Conservation (phyloP, 2,329 filamentous ascomycete genomes). For the Periconia macrospinosa region DNA sequence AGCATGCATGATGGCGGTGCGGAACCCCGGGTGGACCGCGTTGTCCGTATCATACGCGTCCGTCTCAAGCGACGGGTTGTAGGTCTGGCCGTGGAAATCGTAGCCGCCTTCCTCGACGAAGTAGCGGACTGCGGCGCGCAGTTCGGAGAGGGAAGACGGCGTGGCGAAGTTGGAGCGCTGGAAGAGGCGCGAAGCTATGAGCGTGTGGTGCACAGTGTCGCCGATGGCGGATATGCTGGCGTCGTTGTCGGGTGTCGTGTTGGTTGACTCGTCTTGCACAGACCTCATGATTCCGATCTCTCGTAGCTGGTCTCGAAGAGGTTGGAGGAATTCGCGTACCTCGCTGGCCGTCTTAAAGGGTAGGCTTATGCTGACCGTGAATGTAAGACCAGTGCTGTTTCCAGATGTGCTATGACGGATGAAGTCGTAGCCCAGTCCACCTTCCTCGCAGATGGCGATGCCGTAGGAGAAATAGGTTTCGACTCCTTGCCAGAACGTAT, state of each 20-base stretch:
- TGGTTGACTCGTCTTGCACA: conserved; percentile 1
- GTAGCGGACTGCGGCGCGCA: conserved; percentile 18
- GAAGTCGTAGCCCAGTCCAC: conserved; percentile 31
- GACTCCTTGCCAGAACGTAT: conserved; percentile 31
- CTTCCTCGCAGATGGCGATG: conserved; percentile 20
- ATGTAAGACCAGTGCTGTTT: conserved; percentile 16
- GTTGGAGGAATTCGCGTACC: conserved; percentile 17
- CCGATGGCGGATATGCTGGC: conserved; percentile 9
- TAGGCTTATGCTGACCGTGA: conserved; percentile 21
- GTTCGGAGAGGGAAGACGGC: conserved; percentile 2
- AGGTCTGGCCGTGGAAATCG: conserved; percentile 30
- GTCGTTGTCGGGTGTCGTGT: no score
- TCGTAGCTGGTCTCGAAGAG: conserved; percentile 21
- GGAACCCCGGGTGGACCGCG: conserved; percentile 26
- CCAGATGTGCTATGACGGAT: conserved; percentile 18
- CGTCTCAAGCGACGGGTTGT: conserved; percentile 13
- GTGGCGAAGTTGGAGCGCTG: conserved; percentile 15
- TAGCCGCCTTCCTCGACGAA: conserved; percentile 23
- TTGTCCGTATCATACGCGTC: conserved; percentile 16
- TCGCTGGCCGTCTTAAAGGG: conserved; percentile 14
- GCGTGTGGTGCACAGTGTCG: conserved; percentile 23
- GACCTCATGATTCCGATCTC: conserved; percentile 19
- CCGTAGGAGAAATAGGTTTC: conserved; percentile 20
- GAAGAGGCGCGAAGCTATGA: conserved; percentile 30
- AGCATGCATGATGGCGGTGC: conserved; percentile 24